phyloP scores from a whole-genome alignment of 768 basidiomycete species.

The Russula lepida region DNA sequence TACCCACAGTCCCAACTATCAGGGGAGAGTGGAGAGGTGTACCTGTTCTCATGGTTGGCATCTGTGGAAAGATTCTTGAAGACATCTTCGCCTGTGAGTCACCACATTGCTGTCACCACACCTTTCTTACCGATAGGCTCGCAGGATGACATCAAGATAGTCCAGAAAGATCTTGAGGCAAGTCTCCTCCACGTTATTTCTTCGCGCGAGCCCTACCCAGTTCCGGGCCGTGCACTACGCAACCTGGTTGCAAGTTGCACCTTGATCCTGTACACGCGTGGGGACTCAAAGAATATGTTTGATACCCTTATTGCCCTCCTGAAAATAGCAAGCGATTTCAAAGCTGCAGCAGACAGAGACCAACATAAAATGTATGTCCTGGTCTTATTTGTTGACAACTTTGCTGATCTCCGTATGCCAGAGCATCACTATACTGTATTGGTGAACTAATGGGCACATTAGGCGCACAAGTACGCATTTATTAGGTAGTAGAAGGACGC shows the following conservation, averaged over 20 bases:
- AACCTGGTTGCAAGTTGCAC: slow-evolving; percentile 74
- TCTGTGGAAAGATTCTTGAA: slow-evolving; percentile 51
- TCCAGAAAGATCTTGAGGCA: slow-evolving; percentile 54
- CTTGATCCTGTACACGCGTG: slow-evolving; percentile 60
- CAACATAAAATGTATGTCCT: slow-evolving; percentile 53
- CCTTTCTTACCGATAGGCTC: not conserved
- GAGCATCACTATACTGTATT: slow-evolving; percentile 78
- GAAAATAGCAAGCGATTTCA: slow-evolving; percentile 65
- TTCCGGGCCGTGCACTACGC: slow-evolving; percentile 80
- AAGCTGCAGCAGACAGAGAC: slow-evolving; percentile 50
- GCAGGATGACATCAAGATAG: slow-evolving; percentile 59
- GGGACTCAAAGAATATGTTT: slow-evolving; percentile 78
- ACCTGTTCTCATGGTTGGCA: slow-evolving; percentile 78
- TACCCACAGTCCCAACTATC: slow-evolving; percentile 49
- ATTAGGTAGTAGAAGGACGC: not conserved
- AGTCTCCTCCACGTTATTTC: slow-evolving; percentile 60
- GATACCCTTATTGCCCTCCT: slow-evolving; percentile 77
- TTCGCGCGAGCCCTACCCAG: slow-evolving; percentile 57
- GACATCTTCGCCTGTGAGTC: slow-evolving; percentile 44
- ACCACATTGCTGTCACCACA: not conserved
- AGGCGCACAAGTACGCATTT: slow-evolving; percentile 64
- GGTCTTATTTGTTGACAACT: not conserved
- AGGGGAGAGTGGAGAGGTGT: slow-evolving; percentile 73
- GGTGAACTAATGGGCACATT: slow-evolving; percentile 83
- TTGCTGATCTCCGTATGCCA: slow-evolving; percentile 26